Conservation (phyloP, 352 stramenopile genomes). For the Phytophthora melonis region DNA sequence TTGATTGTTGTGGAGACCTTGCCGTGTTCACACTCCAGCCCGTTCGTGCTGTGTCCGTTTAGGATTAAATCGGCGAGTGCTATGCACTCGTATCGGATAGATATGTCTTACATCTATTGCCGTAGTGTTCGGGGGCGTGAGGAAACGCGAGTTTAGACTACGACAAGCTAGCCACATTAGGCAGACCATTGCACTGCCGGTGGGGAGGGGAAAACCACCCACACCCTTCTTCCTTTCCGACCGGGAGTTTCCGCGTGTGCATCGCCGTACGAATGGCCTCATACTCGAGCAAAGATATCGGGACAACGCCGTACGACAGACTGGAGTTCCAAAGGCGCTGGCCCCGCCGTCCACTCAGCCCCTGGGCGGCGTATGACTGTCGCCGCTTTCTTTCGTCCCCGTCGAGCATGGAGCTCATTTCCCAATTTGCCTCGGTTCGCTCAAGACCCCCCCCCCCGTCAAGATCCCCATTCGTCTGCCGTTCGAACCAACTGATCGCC, state of each 20-base stretch:
- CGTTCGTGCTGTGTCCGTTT: constrained; percentile 4
- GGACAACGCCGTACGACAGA: constrained; percentile 38
- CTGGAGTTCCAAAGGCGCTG: background rate
- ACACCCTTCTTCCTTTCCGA: constrained; percentile 10
- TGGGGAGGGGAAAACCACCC: constrained; percentile 16
- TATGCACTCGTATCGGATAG: background rate
- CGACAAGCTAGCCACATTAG: background rate
- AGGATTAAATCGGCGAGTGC: constrained; percentile 1
- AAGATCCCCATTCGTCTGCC: background rate
- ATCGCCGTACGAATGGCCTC: constrained; percentile 33
- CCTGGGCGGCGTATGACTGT: background rate
- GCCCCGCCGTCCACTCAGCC: constrained; percentile 25
- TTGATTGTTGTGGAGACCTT: background rate
- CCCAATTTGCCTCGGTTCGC: constrained; percentile 24
- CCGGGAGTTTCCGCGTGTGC: constrained; percentile 21
- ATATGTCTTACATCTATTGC: background rate
- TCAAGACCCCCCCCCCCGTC: constrained; percentile 19
- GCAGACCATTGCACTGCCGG: background rate
- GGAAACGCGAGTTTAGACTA: background rate
- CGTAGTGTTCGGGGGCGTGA: background rate
- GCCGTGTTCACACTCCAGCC: background rate
- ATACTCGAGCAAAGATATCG: constrained; percentile 33
- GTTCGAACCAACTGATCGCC: background rate
- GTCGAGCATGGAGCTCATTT: constrained; percentile 26
- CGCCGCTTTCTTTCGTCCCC: background rate